Base-by-base conservation (phyloP, 331 rosid genomes). In the Stylosanthes scabra region DNA sequence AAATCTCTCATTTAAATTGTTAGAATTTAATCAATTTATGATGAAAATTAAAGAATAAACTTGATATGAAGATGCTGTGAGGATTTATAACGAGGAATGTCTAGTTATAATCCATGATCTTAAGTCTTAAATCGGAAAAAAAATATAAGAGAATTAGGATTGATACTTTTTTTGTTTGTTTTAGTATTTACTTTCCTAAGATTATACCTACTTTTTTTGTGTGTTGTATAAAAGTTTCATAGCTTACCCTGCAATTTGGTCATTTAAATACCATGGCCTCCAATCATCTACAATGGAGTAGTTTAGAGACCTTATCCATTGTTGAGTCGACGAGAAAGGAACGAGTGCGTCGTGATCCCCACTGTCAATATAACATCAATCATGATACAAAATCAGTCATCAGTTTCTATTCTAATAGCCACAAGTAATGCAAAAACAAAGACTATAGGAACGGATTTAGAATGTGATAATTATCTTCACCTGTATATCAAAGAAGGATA, bases 221-320 rank as follows among this genome's bases (percentile, higher is more conserved):
- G 5, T 31, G 42, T 3, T 31, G 37, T 31, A 31, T 12, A 13
- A 39, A 39, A 70, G 2, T 68, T 31, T 49, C 54, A 66, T 57
- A 31, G 61, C 75, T 2, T 78, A 83, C 96, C 96, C 92, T 67
- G 81, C 87, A 8, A 87, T 68, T 77, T 81, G 89, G 28, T 66
- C 86, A 3, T 74, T 45, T 10, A 83, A 64, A 46, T 58, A 34
- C 96, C 90, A 87, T 31, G 90, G 52, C 42, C 96, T 85, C 96
- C 90, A 85, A 7, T 89, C 89, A 58, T 87, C 87, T 0, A 81
- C 70, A 20, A 83, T 80, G 66, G 89, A 77, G 64, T 81, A 81
- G 74, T 87, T 90, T 15, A 87, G 74, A 39, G 70, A 55, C 70
- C 81, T 78, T 29, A 87, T 90, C 93, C 96, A 86, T 0, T 84